These are phyloP conservation scores for Echria macrotheca DNA, from an alignment of 495 filamentous ascomycete species.

Conservation along the genomic window DNA sequence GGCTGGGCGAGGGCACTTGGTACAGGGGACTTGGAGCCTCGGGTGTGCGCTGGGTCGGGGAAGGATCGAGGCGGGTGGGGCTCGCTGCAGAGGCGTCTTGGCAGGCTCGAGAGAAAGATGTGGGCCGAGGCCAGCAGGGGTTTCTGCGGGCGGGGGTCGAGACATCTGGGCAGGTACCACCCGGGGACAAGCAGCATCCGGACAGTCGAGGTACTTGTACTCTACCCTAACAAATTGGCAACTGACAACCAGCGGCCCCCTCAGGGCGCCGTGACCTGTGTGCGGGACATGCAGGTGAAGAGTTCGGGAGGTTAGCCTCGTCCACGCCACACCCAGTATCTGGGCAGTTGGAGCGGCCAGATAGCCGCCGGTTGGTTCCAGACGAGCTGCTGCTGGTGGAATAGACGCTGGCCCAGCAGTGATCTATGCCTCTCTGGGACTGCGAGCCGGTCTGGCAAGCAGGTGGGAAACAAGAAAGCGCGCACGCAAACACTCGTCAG, in stretches of 20 bases:
- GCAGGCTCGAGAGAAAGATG: background rate
- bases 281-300: background rate
- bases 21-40: no score
- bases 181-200: background rate
- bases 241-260: no score
- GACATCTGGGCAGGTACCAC: background rate
- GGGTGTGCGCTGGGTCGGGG: background rate
- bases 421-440: background rate
- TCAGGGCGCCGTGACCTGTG: no score
- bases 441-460: no score
- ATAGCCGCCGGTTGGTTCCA: conserved; percentile 14
- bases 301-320: conserved; percentile 5
- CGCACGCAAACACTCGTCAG: no score
- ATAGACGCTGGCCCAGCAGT: conserved; percentile 14
- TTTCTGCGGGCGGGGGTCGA: background rate
- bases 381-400: background rate
- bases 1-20: no score
- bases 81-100: background rate
- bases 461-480: no score
- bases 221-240: no score
- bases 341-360: background rate
- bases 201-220: background rate
- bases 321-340: conserved; percentile 1
- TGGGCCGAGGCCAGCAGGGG: background rate
- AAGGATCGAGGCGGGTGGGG: conserved; percentile 1